phyloP scores from a whole-genome alignment of 139 green algal species.

The Coelastrella sp. region DNA sequence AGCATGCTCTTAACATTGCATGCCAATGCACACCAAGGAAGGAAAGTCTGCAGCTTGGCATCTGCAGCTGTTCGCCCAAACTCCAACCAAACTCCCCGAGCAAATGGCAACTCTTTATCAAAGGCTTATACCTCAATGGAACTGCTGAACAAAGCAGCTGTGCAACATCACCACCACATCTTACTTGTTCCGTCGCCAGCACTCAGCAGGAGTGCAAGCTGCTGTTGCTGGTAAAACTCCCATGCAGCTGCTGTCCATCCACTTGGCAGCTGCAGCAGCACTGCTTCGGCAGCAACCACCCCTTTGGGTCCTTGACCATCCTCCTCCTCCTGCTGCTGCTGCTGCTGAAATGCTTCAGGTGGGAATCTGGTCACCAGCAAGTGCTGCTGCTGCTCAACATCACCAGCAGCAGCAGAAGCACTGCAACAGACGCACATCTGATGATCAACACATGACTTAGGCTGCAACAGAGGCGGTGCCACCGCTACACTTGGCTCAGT shows the following conservation, averaged over 20 bases:
- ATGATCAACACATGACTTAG: background rate
- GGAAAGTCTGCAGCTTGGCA: no score
- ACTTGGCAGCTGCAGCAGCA: conserved; percentile 18
- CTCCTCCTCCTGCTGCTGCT: conserved; percentile 2
- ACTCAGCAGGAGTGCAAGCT: conserved; percentile 23
- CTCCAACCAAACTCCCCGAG: no score
- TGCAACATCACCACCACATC: no score
- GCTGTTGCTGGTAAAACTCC: conserved; percentile 25
- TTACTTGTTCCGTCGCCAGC: background rate
- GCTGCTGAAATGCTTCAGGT: background rate
- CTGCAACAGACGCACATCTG: conserved; percentile 5
- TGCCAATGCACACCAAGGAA: no score
- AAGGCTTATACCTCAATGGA: no score
- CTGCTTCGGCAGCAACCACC: background rate
- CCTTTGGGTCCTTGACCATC: background rate
- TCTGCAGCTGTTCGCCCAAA: no score
- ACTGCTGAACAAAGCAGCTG: no score
- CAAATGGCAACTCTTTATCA: no score
- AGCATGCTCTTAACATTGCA: no score
- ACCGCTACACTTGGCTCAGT: background rate
- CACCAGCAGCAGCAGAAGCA: conserved; percentile 18
- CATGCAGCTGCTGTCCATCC: background rate
- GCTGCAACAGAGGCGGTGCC: conserved; percentile 14
- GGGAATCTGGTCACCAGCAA: background rate
- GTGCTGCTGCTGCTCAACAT: background rate